Conservation (phyloP, 768 basidiomycete species). For the Suillus subaureus region DNA sequence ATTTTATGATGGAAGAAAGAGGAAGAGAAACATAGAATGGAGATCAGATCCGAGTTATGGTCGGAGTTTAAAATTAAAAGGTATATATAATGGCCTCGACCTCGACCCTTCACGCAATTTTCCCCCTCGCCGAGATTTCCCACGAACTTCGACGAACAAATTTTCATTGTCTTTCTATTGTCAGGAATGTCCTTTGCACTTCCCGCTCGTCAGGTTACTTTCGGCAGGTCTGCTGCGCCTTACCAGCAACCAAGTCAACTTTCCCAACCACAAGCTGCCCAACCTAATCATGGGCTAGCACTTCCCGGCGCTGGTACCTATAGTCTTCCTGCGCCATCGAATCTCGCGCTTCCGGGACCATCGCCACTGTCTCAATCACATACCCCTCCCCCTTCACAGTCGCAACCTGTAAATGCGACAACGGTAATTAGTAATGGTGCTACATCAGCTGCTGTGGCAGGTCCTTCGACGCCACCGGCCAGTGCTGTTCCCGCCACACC, state of each 20-base stretch:
- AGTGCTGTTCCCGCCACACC: constrained; percentile 67
- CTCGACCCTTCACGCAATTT: constrained; percentile 22
- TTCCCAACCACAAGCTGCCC: constrained; percentile 39
- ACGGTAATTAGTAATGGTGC: constrained; percentile 33
- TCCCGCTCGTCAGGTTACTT: constrained; percentile 78
- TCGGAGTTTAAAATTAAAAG: constrained; percentile 31
- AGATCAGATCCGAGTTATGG: constrained; percentile 22
- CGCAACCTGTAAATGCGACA: constrained; percentile 30
- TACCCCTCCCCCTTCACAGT: constrained; percentile 32
- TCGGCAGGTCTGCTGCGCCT: constrained; percentile 62
- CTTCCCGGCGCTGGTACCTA: constrained; percentile 52
- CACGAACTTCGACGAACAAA: constrained; percentile 16
- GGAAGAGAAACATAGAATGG: constrained; percentile 17
- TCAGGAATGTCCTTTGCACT: constrained; percentile 59
- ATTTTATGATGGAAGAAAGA: constrained; percentile 29
- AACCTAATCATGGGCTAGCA: constrained; percentile 57
- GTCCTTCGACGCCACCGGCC: constrained; percentile 57
- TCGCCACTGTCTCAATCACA: constrained; percentile 54
- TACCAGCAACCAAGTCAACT: constrained; percentile 45
- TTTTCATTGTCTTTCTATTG: constrained; percentile 13
- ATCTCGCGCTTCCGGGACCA: constrained; percentile 55
- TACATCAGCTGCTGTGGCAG: constrained; percentile 49
- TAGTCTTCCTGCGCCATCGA: constrained; percentile 41
- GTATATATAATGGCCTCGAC: constrained; percentile 30
- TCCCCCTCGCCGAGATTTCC: constrained; percentile 26